Percentiles rank a stretch among this genome's conserved stretches.
Evolutionary conservation across 148 eudicot species (phyloP).

Genomic region (Arctostaphylos glauca): DNA sequence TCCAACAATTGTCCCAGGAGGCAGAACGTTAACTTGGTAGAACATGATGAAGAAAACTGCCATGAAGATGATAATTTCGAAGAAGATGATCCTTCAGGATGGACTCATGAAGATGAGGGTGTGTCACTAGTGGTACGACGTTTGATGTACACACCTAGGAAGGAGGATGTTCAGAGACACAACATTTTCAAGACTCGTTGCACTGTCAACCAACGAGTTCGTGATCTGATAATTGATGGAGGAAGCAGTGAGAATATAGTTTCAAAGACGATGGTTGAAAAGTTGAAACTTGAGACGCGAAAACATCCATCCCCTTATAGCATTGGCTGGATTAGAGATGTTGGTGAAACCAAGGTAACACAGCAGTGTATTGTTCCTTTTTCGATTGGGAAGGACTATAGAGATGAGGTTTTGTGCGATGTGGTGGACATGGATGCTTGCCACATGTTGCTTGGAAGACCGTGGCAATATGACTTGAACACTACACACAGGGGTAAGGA

Average conservation of each 20-base stretch:
- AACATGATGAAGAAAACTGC: neutral
- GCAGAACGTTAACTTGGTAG: neutral
- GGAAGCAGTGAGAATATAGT: neutral
- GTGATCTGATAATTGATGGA: neutral
- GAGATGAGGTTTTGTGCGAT: too few species aligned
- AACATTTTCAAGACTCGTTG: neutral
- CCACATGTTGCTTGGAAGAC: too few species aligned
- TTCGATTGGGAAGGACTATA: neutral
- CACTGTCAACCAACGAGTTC: neutral
- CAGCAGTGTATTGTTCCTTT: neutral
- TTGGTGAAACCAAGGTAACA: neutral
- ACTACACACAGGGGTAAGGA: neutral
- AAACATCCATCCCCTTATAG: neutral
- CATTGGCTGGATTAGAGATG: too few species aligned
- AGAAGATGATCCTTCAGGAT: neutral
- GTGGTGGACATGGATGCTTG: too few species aligned
- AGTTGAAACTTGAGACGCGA: neutral
- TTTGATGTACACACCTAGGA: neutral
- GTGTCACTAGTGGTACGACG: too few species aligned
- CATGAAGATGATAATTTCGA: neutral
- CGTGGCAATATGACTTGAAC: too few species aligned
- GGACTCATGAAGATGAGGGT: neutral
- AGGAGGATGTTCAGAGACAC: neutral
- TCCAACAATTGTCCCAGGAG: neutral
- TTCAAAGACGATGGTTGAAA: neutral